Evolutionary conservation across 2,329 filamentous ascomycete species (phyloP).

Genomic region (Botryotinia globosa): DNA sequence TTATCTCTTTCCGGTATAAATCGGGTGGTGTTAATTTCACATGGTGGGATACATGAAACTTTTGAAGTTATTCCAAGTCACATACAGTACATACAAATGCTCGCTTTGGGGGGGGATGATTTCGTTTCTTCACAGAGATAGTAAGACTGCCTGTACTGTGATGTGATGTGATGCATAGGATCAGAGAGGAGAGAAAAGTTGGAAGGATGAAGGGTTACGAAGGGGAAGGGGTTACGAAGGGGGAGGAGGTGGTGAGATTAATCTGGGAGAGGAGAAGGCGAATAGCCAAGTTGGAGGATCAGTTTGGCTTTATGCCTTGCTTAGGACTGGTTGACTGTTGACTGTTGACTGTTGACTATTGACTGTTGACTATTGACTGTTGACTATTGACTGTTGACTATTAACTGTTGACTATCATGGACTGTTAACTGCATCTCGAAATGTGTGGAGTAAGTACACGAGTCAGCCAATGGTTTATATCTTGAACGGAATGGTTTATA

Average conservation of each 20-base stretch:
- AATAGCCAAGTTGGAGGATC: not conserved
- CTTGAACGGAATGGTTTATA: not conserved
- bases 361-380: too few species aligned
- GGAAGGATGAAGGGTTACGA: not conserved
- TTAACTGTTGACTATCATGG: not conserved
- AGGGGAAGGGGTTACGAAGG: not conserved
- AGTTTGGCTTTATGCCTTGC: not conserved
- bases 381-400: not conserved
- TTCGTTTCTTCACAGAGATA: not conserved
- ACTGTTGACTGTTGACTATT: too few species aligned
- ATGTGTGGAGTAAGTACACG: not conserved
- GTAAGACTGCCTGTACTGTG: not conserved
- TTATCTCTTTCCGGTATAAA: not conserved
- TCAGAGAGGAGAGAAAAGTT: not conserved
- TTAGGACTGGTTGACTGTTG: conserved; percentile 3
- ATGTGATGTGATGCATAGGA: not conserved
- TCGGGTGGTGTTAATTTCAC: not conserved
- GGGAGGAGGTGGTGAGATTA: not conserved
- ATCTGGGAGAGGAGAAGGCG: not conserved
- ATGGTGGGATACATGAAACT: not conserved
- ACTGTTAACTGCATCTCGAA: not conserved
- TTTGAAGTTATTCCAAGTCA: not conserved
- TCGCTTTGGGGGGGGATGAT: not conserved
- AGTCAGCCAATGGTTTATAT: not conserved
- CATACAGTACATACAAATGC: not conserved